Evolutionary conservation across 495 filamentous ascomycete genomes (phyloP).

Genomic region (Annulohypoxylon stygium): DNA sequence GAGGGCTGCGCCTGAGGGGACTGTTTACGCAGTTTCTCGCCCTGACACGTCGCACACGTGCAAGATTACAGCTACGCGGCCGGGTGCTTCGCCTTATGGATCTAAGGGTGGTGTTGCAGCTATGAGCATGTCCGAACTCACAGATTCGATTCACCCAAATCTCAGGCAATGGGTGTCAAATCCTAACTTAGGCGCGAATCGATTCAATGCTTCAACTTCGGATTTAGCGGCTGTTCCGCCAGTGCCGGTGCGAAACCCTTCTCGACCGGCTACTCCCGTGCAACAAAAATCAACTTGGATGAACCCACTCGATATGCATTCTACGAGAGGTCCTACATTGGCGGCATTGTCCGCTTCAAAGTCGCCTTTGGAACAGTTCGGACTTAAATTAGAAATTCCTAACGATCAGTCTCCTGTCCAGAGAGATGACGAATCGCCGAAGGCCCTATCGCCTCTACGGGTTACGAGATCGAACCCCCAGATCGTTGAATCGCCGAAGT

Average conservation of each 20-base stretch:
- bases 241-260: conserved; percentile 43
- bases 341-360: conserved; percentile 38
- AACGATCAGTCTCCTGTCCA: conserved; percentile 46
- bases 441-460: conserved; percentile 49
- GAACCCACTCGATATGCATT: conserved; percentile 59
- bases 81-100: conserved; percentile 49
- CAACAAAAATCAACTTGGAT: conserved; percentile 53
- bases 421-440: conserved; percentile 50
- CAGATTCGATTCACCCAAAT: conserved; percentile 43
- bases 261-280: conserved; percentile 50
- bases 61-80: conserved; percentile 39
- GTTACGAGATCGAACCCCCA: conserved; percentile 43
- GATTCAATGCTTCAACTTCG: conserved; percentile 46
- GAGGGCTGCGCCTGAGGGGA: conserved; percentile 46
- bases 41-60: conserved; percentile 51
- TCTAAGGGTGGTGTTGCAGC: conserved; percentile 52
- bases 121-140: conserved; percentile 56
- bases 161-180: conserved; percentile 56
- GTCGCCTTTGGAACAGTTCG: conserved; percentile 52
- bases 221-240: conserved; percentile 47
- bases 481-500: conserved; percentile 11
- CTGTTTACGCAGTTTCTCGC: conserved; percentile 49
- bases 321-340: conserved; percentile 39
- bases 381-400: conserved; percentile 46
- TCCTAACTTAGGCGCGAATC: conserved; percentile 52